These are phyloP conservation scores for Coemansia biformis DNA, from an alignment of 192 early-diverging fungal genomes.

Conservation along the genomic window DNA sequence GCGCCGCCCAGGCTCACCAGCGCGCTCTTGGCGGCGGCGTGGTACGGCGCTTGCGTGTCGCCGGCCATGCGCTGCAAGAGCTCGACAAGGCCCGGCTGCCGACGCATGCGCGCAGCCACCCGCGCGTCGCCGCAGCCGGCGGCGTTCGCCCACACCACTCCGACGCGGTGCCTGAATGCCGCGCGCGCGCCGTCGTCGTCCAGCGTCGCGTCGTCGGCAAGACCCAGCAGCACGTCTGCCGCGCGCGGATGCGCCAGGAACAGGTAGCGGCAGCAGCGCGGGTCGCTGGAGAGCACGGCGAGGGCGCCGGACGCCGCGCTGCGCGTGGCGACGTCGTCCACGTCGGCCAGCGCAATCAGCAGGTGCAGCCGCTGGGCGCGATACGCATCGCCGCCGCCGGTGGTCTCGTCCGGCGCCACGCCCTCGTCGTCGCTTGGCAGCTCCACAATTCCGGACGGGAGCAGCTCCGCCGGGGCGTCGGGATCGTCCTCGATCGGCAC, in stretches of 20 bases:
- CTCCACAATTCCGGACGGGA: slow-evolving; percentile 27
- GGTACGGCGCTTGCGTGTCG: slow-evolving; percentile 15
- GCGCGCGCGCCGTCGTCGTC: background rate
- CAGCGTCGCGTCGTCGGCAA: slow-evolving; percentile 2
- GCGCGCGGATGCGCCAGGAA: slow-evolving; percentile 35
- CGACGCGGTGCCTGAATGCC: slow-evolving; percentile 32
- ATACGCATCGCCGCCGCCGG: slow-evolving; percentile 13
- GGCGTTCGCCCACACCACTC: slow-evolving; percentile 39
- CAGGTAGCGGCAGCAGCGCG: slow-evolving; percentile 35
- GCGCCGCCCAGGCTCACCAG: slow-evolving; percentile 4
- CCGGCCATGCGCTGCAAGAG: slow-evolving; percentile 15
- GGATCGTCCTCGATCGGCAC: slow-evolving; percentile 8
- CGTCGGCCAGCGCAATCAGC: slow-evolving; percentile 77
- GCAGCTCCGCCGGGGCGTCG: too few species aligned
- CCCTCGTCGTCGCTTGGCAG: slow-evolving; percentile 21
- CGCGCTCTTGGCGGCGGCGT: slow-evolving; percentile 21
- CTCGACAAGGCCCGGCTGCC: background rate
- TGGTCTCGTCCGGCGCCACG: slow-evolving; percentile 1
- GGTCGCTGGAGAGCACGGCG: slow-evolving; percentile 66
- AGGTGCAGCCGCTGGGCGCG: slow-evolving; percentile 61
- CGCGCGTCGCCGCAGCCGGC: slow-evolving; percentile 21
- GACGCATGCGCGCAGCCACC: slow-evolving; percentile 7
- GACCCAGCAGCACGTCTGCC: slow-evolving; percentile 13
- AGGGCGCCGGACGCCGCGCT: slow-evolving; percentile 81
- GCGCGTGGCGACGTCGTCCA: slow-evolving; percentile 78